phyloP scores from a whole-genome alignment of 768 basidiomycete species.

The Cubamyces sp. region DNA sequence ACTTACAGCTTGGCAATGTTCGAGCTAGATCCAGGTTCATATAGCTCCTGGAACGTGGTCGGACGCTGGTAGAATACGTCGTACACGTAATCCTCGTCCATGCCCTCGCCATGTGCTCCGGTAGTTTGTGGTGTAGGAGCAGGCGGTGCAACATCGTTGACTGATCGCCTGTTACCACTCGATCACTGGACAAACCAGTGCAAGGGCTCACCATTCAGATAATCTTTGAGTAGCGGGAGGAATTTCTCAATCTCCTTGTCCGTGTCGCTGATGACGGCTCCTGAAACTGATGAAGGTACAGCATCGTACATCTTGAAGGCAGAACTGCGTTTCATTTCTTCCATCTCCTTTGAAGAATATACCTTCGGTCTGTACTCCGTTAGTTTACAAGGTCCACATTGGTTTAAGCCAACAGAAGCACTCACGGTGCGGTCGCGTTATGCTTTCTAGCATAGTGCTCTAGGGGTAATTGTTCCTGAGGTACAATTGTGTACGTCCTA shows the following conservation, averaged over 20 bases:
- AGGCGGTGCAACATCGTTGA: slow-evolving; percentile 35
- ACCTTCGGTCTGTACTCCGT: slow-evolving; percentile 53
- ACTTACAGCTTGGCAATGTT: slow-evolving; percentile 69
- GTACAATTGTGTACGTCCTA: slow-evolving; percentile 31
- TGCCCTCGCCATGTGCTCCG: slow-evolving; percentile 5
- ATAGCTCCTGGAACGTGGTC: slow-evolving; percentile 61
- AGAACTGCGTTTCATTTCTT: slow-evolving; percentile 39
- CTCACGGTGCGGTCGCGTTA: slow-evolving; percentile 33
- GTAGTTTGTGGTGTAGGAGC: background rate
- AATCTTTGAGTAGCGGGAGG: slow-evolving; percentile 75
- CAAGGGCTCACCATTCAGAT: slow-evolving; percentile 56
- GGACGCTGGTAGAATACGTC: slow-evolving; percentile 82
- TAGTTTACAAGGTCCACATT: background rate
- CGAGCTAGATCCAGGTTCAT: slow-evolving; percentile 48
- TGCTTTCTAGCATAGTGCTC: slow-evolving; percentile 11
- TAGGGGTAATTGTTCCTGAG: slow-evolving; percentile 12
- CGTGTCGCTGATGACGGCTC: slow-evolving; percentile 25
- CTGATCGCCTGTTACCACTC: slow-evolving; percentile 25
- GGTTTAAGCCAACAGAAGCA: background rate
- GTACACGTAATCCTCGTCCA: slow-evolving; percentile 75
- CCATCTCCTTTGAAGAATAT: slow-evolving; percentile 53
- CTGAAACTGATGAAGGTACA: slow-evolving; percentile 40
- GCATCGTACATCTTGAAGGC: slow-evolving; percentile 73
- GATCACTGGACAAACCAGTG: background rate
- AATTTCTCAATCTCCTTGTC: slow-evolving; percentile 79